Evolutionary conservation across 2,329 filamentous ascomycete genomes (phyloP), one percentile per base, ranked within the genome.

Genomic region (Nemania sp.): DNA sequence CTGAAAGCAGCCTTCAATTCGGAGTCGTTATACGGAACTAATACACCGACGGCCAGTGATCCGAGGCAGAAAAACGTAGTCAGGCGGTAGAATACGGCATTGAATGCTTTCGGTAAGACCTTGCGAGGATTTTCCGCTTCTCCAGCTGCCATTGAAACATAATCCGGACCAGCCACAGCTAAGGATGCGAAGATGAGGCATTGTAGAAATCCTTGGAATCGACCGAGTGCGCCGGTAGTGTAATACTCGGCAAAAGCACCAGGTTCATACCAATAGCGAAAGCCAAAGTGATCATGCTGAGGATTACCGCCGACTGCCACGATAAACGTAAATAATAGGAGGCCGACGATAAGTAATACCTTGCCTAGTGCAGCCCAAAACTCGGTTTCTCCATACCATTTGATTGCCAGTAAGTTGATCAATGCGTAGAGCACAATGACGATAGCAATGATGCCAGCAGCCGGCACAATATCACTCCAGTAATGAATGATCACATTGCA

Each of bases 261-360:
- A 0, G 92, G 92, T 0, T 87, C 81, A 3, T 85, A 82, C 88
- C 89, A 91, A 77, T 86, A 89, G 27, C 88, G 85, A 77, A 95
- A 95, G 0, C 92, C 92, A 70, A 92, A 92, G 0, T 87, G 83
- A 72, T 94, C 91, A 43, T 87, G 83, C 0, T 89, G 77, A 0
- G 93, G 93, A 72, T 95, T 96, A 2, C 92, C 93, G 7, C 93
- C 93, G 0, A 96, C 81, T 90, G 96, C 95, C 71, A 89, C 88
- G 71, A 97, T 85, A 75, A 97, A 93, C 1, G 93, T 95, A 81
- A 93, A 94, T 70, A 89, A 74, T 72, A 94, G 86, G 58, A 95
- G 84, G 0, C 88, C 91, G 41, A 93, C 79, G 67, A 92, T 92
- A 58, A 94, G 84, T 1, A 94, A 73, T 2, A 93, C 86, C 77